Percentiles rank a stretch among this genome's conserved stretches.
Evolutionary conservation across 225 moss, liverwort and hornwort genomes (phyloP).

Genomic region (Takakia lepidozioides): DNA sequence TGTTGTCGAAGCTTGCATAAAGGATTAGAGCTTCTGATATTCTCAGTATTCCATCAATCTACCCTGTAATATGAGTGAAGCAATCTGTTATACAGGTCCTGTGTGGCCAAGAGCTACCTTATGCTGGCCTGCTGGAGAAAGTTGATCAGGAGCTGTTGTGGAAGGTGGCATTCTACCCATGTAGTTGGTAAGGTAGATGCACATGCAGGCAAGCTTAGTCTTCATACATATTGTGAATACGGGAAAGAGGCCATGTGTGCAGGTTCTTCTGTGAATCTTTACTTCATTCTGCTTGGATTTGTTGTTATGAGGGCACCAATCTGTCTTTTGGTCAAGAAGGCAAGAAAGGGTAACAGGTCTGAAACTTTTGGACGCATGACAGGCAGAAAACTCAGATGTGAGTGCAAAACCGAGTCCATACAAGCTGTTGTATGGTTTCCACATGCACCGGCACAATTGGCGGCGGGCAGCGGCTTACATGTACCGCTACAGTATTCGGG

Average conservation of each 20-base stretch:
- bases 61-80: too few species aligned
- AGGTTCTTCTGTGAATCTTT: too few species aligned
- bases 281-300: too few species aligned
- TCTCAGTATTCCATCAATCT: too few species aligned
- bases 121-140: constrained; percentile 70
- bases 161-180: constrained; percentile 32
- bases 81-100: constrained; percentile 38
- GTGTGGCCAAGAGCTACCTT: constrained; percentile 84
- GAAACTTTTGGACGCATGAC: constrained; percentile 7
- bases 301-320: too few species aligned
- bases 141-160: constrained; percentile 91
- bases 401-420: constrained; percentile 72
- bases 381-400: constrained; percentile 87
- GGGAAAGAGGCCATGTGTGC: too few species aligned
- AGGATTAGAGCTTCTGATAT: background rate
- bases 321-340: too few species aligned
- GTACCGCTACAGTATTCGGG: constrained; percentile 79
- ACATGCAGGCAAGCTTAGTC: background rate
- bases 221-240: background rate
- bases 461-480: constrained; percentile 91
- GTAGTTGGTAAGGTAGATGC: background rate
- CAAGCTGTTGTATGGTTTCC: constrained; percentile 80
- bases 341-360: background rate
- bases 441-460: constrained; percentile 95
- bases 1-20: too few species aligned